Conservation (phyloP, 2,329 filamentous ascomycete species). For the Xylaria sp. region DNA sequence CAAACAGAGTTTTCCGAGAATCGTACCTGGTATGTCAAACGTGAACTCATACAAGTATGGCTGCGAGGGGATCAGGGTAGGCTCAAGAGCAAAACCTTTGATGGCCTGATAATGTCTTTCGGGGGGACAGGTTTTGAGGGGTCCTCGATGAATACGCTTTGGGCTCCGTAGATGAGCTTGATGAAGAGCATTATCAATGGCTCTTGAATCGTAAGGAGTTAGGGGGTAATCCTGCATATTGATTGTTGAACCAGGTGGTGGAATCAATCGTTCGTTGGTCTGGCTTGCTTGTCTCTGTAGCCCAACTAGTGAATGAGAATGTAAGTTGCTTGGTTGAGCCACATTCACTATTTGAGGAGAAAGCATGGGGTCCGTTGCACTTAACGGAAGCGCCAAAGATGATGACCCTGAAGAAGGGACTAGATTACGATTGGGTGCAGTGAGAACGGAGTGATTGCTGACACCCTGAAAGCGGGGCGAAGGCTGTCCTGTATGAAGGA, state of each 20-base stretch:
- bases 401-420: background rate
- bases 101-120: conserved; percentile 68
- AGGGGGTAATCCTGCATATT: conserved; percentile 53
- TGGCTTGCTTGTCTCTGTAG: conserved; percentile 9
- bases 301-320: conserved; percentile 7
- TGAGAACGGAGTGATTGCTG: conserved; percentile 3
- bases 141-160: conserved; percentile 51
- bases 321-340: conserved; percentile 16
- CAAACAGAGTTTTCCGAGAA: conserved; percentile 52
- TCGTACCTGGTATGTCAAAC: conserved; percentile 58
- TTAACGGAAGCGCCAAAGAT: background rate
- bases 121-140: conserved; percentile 21
- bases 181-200: conserved; percentile 58
- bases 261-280: conserved; percentile 41
- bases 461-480: conserved; percentile 27
- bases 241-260: conserved; percentile 38
- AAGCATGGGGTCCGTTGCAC: background rate
- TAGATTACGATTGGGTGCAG: background rate
- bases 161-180: conserved; percentile 61
- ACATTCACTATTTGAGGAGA: conserved; percentile 19
- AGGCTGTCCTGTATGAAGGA: background rate
- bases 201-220: conserved; percentile 54
- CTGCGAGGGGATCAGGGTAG: conserved; percentile 53
- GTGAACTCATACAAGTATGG: conserved; percentile 55
- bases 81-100: conserved; percentile 60